Evolutionary conservation across 2,329 filamentous ascomycete genomes (phyloP).

Genomic region (Tricladium varicosporioides): DNA sequence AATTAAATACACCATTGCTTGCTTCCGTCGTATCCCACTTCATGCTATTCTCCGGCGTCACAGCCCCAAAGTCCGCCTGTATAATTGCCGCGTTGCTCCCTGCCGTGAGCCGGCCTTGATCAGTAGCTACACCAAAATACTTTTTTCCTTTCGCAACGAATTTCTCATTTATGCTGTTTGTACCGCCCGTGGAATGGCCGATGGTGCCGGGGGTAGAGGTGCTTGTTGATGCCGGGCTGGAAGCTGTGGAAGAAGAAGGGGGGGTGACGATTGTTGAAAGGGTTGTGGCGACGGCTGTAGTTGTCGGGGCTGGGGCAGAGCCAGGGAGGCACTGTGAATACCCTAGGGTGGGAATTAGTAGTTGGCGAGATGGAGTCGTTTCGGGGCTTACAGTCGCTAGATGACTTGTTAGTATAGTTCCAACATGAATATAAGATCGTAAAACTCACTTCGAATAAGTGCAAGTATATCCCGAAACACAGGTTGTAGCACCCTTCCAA

Average conservation of each 20-base stretch:
- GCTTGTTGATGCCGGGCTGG: constrained; percentile 1
- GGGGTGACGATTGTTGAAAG: neutral
- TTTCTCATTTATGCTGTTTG: constrained; percentile 48
- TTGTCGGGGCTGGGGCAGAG: neutral
- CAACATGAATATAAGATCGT: too few species aligned
- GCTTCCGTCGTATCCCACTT: constrained; percentile 62
- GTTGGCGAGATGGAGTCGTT: neutral
- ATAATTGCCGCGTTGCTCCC: constrained; percentile 55
- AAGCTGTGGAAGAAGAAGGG: neutral
- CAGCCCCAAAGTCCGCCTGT: constrained; percentile 59
- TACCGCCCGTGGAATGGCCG: constrained; percentile 15
- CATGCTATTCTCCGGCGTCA: constrained; percentile 69
- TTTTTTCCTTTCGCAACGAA: constrained; percentile 63
- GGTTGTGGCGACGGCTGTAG: constrained; percentile 8
- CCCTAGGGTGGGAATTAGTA: neutral
- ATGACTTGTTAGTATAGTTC: neutral
- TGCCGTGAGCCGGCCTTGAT: constrained; percentile 49
- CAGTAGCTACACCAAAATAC: constrained; percentile 59
- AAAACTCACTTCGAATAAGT: constrained; percentile 22
- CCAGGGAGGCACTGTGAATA: constrained; percentile 29
- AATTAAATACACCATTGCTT: constrained; percentile 45
- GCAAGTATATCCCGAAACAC: constrained; percentile 31
- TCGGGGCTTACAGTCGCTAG: constrained; percentile 8
- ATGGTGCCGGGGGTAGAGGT: constrained; percentile 1
- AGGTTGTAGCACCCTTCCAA: constrained; percentile 32